phyloP scores from a whole-genome alignment of 352 stramenopile species.

The Globisporangium okanoganense region DNA sequence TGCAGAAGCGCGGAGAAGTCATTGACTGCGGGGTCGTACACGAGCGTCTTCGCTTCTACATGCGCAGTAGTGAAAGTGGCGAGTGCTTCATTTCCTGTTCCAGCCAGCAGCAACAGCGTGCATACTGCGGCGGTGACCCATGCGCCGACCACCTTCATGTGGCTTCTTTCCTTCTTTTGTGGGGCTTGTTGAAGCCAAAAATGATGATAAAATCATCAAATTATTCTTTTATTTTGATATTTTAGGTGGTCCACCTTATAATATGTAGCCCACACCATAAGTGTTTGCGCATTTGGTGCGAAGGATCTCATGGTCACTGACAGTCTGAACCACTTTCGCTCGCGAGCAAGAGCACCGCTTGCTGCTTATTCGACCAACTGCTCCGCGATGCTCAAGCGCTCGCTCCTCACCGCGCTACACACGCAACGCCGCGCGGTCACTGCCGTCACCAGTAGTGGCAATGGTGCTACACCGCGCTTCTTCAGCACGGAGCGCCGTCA shows the following conservation, averaged over 20 bases:
- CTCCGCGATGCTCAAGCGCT: slow-evolving; percentile 18
- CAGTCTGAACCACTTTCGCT: background rate
- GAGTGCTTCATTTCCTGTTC: background rate
- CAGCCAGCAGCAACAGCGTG: background rate
- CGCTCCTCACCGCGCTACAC: slow-evolving; percentile 14
- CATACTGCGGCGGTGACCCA: background rate
- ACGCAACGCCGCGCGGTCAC: slow-evolving; percentile 10
- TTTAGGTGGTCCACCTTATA: background rate
- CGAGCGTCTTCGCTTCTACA: background rate
- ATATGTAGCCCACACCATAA: too few species aligned
- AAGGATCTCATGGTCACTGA: slow-evolving; percentile 18
- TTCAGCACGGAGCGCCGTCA: slow-evolving; percentile 63
- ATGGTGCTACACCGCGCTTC: slow-evolving; percentile 22
- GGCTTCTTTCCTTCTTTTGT: background rate
- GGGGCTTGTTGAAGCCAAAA: background rate
- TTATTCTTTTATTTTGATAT: too few species aligned
- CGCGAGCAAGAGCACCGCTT: background rate
- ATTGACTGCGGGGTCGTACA: slow-evolving; percentile 13
- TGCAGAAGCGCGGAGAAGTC: background rate
- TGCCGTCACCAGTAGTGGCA: slow-evolving; percentile 12
- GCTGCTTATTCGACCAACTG: slow-evolving; percentile 5
- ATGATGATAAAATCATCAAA: background rate
- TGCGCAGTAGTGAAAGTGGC: background rate
- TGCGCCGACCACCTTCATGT: background rate
- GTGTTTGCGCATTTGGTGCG: background rate